A percentile compares a stretch with the other conserved stretches of the same genome.
These are phyloP conservation scores for Mycosarcoma mackinlayi DNA, from an alignment of 1,284 basidiomycete genomes.

Conservation along the genomic window DNA sequence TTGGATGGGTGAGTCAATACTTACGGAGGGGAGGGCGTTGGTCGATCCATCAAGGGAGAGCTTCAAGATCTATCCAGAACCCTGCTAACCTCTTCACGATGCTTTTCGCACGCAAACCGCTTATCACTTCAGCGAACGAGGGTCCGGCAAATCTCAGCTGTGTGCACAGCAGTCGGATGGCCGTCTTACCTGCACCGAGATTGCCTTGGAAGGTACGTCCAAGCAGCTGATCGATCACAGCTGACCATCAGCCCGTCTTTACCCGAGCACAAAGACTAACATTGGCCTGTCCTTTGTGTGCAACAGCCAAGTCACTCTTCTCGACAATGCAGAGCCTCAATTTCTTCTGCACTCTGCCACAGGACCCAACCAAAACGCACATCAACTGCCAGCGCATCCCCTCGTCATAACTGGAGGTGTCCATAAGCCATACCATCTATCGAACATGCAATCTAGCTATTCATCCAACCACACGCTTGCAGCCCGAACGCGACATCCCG, in stretches of 20 bases:
- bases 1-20: slow-evolving; percentile 39
- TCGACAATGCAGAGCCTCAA: slow-evolving; percentile 57
- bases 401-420: slow-evolving; percentile 24
- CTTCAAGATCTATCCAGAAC: no score
- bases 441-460: no score
- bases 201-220: slow-evolving; percentile 52
- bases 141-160: slow-evolving; percentile 38
- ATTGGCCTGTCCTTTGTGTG: neutral
- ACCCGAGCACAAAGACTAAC: neutral
- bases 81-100: neutral
- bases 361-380: slow-evolving; percentile 52
- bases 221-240: neutral
- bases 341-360: slow-evolving; percentile 55
- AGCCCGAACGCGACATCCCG: no score
- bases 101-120: neutral
- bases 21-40: no score
- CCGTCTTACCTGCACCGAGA: slow-evolving; percentile 39
- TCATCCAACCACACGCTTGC: no score
- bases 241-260: neutral
- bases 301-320: slow-evolving; percentile 49
- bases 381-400: slow-evolving; percentile 57
- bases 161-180: slow-evolving; percentile 44
- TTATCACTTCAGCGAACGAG: slow-evolving; percentile 26
- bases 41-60: neutral
- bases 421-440: no score